A percentile compares a stretch with the other conserved stretches of the same genome.
Evolutionary conservation across 2,329 filamentous ascomycete species (phyloP).

Genomic region (Colletotrichum incanum): DNA sequence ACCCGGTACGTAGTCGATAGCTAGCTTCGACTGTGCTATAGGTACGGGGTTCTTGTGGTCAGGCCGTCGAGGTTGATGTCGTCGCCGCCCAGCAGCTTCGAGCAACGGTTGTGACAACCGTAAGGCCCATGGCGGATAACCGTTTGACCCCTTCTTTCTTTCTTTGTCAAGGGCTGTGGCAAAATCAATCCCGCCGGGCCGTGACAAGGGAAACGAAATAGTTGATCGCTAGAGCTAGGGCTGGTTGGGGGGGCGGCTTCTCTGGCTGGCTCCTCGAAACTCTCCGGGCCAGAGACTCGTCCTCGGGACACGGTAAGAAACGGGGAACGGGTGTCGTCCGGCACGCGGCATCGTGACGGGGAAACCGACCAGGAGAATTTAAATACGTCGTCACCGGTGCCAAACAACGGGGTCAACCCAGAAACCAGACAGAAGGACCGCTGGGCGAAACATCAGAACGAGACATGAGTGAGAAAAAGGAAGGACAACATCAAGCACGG

Average conservation of each 20-base stretch:
- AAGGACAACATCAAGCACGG: background rate
- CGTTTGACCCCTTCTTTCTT: background rate
- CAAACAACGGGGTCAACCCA: constrained; percentile 2
- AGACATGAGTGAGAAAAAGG: background rate
- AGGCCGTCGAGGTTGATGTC: background rate
- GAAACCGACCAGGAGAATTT: background rate
- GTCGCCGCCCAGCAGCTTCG: background rate
- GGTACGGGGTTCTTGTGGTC: background rate
- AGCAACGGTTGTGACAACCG: background rate
- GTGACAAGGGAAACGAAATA: background rate
- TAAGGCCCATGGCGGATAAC: background rate
- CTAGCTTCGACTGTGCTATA: background rate
- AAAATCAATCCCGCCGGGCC: background rate
- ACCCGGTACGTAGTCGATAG: background rate
- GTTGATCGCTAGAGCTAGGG: background rate
- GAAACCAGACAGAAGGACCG: constrained; percentile 1
- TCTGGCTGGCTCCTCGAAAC: background rate
- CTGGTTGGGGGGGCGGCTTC: background rate
- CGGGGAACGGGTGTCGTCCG: background rate
- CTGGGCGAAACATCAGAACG: background rate
- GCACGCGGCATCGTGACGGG: background rate
- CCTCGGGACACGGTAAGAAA: background rate
- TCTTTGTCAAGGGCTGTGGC: constrained; percentile 4
- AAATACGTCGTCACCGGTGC: background rate
- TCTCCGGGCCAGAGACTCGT: background rate